phyloP scores from a whole-genome alignment of 1,139 yeast species.

The Diutina siamensis region DNA sequence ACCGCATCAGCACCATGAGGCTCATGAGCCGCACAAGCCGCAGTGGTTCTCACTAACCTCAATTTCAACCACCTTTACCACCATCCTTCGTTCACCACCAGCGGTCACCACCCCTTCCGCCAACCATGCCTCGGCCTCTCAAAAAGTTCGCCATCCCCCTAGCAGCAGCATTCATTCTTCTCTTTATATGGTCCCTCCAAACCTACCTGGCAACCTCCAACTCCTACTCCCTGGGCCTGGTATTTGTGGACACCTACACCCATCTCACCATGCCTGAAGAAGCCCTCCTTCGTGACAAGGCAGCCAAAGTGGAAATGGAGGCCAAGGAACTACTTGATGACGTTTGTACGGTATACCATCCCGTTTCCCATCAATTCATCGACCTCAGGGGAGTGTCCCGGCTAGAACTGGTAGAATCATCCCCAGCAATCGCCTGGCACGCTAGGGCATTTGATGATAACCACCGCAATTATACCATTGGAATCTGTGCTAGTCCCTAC shows the following conservation, averaged over 20 bases:
- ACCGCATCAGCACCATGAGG: no score
- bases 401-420: conserved; percentile 35
- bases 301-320: conserved; percentile 7
- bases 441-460: conserved; percentile 4
- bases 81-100: no score
- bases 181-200: not conserved
- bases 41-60: no score
- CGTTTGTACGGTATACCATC: conserved; percentile 46
- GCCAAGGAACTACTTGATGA: conserved; percentile 12
- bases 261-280: conserved; percentile 4
- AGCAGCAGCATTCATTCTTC: not conserved
- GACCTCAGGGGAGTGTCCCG: conserved; percentile 43
- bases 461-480: conserved; percentile 57
- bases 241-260: conserved; percentile 3
- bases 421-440: conserved; percentile 32
- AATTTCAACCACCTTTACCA: no score
- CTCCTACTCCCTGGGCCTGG: conserved; percentile 5
- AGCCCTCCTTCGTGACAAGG: not conserved
- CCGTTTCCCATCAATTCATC: conserved; percentile 37
- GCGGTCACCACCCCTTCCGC: no score
- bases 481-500: conserved; percentile 63
- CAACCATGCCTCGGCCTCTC: not conserved
- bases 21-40: no score
- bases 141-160: conserved; percentile 1
- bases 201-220: not conserved